Conservation (phyloP, 2,329 filamentous ascomycete genomes). For the Hymenoscyphus albidus region DNA sequence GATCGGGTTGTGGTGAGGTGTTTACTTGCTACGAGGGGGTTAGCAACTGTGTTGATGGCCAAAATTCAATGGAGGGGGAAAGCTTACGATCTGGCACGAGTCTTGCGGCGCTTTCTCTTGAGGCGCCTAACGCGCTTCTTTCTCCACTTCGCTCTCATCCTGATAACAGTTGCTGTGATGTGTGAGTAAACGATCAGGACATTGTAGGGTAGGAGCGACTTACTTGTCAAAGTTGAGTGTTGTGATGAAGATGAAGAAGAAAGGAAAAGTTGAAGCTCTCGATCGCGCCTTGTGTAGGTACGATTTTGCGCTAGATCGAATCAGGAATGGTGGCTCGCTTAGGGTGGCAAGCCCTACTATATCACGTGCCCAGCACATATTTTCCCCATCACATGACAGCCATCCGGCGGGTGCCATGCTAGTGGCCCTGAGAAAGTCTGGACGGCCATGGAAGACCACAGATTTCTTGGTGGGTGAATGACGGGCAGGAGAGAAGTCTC, state of each 20-base stretch:
- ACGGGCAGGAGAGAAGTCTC: neutral
- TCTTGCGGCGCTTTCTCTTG: slow-evolving; percentile 99
- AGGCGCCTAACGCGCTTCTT: slow-evolving; percentile 99
- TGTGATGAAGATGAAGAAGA: slow-evolving; percentile 9
- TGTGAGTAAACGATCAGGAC: neutral
- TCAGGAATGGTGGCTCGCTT: neutral
- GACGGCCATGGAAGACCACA: neutral
- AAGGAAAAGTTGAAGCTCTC: slow-evolving; percentile 6
- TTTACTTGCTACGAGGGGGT: slow-evolving; percentile 41
- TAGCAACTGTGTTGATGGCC: slow-evolving; percentile 14
- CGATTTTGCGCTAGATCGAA: neutral
- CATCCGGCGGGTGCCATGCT: too few relatives aligned
- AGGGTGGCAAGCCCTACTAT: neutral
- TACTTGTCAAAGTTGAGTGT: slow-evolving; percentile 16
- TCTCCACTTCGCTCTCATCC: slow-evolving; percentile 97
- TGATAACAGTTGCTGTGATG: slow-evolving; percentile 9
- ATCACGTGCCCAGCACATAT: neutral
- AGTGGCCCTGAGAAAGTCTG: neutral
- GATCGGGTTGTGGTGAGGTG: slow-evolving; percentile 41
- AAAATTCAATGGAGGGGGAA: slow-evolving; percentile 8
- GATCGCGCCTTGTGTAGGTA: slow-evolving; percentile 1
- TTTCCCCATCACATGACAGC: too few relatives aligned
- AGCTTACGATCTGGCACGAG: slow-evolving; percentile 90
- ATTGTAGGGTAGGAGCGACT: slow-evolving; percentile 6
- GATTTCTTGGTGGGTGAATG: neutral